Evolutionary conservation across 2,329 filamentous ascomycete genomes (phyloP), one percentile per base, ranked within the genome.

Genomic region (Scedosporium dehoogii): DNA sequence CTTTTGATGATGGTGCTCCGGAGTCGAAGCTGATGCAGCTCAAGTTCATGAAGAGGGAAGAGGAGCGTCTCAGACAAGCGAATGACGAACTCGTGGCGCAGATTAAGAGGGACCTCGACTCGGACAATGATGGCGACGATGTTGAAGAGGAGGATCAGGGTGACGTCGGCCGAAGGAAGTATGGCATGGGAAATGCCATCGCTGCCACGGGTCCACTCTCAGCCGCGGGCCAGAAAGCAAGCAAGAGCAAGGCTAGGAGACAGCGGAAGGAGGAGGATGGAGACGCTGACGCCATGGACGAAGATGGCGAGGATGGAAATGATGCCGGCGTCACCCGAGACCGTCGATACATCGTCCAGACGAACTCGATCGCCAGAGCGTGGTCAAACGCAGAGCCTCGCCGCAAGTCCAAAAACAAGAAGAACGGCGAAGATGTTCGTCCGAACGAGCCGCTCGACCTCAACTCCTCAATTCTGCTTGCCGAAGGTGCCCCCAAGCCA

Each of bases 1-100:
- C 60, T 1, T 70, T 76, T 7, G 75, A 80, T 14, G 81, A 83
- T 23, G 76, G 76, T n/a, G 78, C 72, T 18, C 83, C 83, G 0
- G 80, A 83, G 67, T 87, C 87, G 14, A 88, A 85, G 68, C 77
- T 99, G 6, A 86, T 90, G 74, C 83, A 84, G 60, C 91, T 99
- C 88, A 90, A 91, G 65, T 99, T 99, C 72, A 97, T 99, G 94
- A 86, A 88, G 69, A 91, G 88, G 67, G 91, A 92, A 1, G 92
- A 97, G 70, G 89, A 88, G 29, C 81, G 86, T 44, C 85, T 86
- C 69, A 92, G 88, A 73, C 85, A 88, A 65, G 83, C 86, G 63
- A 97, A 97, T 67, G 90, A 96, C 68, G 88, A 90, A 62, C 84
- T 91, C 63, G 77, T 91, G 12, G 81, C 79, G 51, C 80, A 85